Conservation (phyloP, 208 protist genomes). For the Leishmania mexicana region DNA sequence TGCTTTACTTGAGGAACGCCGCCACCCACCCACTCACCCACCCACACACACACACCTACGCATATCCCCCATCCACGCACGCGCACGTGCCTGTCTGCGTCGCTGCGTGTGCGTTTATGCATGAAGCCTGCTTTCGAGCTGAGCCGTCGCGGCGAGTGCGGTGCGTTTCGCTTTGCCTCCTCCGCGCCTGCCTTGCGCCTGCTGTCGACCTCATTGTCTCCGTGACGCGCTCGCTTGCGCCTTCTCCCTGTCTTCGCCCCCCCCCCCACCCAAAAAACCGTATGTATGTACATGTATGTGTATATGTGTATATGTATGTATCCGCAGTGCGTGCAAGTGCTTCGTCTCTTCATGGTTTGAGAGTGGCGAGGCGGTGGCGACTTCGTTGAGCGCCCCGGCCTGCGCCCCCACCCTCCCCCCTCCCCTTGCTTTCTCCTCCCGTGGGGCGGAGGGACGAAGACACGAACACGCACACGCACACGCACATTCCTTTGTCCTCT, state of each 20-base stretch:
- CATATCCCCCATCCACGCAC: background rate
- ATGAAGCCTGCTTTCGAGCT: background rate
- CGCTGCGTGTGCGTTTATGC: background rate
- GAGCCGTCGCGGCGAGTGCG: background rate
- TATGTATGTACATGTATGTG: background rate
- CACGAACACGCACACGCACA: background rate
- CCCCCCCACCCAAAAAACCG: too few relatives aligned
- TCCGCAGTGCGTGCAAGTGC: background rate
- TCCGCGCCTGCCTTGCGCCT: background rate
- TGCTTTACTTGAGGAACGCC: background rate
- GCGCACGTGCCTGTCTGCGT: background rate
- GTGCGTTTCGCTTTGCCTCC: conserved; percentile 5
- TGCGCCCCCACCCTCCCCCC: background rate
- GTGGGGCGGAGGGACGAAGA: background rate
- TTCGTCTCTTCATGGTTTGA: background rate
- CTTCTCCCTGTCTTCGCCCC: conserved; percentile 2
- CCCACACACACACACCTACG: background rate
- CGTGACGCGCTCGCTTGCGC: background rate
- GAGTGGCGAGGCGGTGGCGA: background rate
- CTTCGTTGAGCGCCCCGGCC: background rate
- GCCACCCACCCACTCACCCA: background rate
- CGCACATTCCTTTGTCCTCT: too few relatives aligned
- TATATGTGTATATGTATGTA: background rate
- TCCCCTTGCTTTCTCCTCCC: background rate
- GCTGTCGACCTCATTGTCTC: background rate